Evolutionary conservation across 179 eudicot genomes (phyloP), one percentile per base, ranked within the genome.

Genomic region (Gypsophila paniculata): DNA sequence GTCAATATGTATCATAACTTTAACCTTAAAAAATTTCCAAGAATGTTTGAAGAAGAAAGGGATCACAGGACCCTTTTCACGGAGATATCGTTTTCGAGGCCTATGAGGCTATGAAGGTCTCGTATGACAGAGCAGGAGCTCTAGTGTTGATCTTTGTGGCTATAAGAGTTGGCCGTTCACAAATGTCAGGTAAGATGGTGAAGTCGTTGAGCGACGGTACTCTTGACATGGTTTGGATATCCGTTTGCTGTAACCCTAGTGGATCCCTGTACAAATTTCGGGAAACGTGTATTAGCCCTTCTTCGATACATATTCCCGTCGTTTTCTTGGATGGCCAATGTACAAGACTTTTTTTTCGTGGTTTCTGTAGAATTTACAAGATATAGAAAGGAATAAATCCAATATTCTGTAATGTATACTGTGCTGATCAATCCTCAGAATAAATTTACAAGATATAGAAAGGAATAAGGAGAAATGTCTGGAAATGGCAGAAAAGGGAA

Each of bases 1-100:
- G 29, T 64, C 52, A 38, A 39, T 64, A 19, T 36, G 68, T 64
- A 64, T 42, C 68, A 64, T 64, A 46, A 5, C 65, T 61, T 61
- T 61, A 14, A 32, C 46, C 17, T 61, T 18, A 34, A 61, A 38
- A 38, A 61, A 18, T 13, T 39, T 5, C 7, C 29, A 32, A 61
- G 65, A 61, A 61, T 13, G 21, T 34, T 34, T 39, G 15, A 25
- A 59, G 63, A 11, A 57, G 29, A 21, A n/a, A 22, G n/a, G 63
- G 63, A 25, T 59, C n/a, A 59, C 17, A 25, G 6, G 63, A 11
- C 63, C 36, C 11, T 54, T n/a, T 54, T 19, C 34, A 6, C 12
- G 59, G 11, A n/a, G 23, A 10, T n/a, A 19, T 54, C 25, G 22
- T 54, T 19, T 54, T 26, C 6, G 36, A 59, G 63, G 36, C 66